phyloP scores from a whole-genome alignment of 129 eudicot genomes.

The Pseudognaphalium luteoalbum region DNA sequence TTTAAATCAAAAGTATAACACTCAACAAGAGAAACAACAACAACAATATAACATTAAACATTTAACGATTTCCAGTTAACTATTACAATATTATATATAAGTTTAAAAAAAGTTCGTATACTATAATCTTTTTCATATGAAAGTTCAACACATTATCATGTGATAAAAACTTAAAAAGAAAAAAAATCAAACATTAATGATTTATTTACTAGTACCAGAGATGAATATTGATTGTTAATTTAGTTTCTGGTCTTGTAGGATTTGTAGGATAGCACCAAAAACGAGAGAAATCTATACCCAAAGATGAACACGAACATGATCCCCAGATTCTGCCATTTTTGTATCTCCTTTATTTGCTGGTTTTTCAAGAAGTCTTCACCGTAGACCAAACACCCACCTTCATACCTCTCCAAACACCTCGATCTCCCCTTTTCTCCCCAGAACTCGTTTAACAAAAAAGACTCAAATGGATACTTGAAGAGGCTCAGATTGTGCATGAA shows the following conservation, averaged over 20 bases:
- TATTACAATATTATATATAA: too few relatives aligned
- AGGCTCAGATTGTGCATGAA: slow-evolving; percentile 71
- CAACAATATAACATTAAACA: too few relatives aligned
- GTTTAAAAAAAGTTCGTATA: too few relatives aligned
- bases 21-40: too few relatives aligned
- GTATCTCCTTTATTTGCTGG: slow-evolving; percentile 53
- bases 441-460: slow-evolving; percentile 63
- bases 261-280: slow-evolving; percentile 45
- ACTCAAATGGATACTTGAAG: slow-evolving; percentile 74
- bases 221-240: slow-evolving; percentile 1
- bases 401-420: slow-evolving; percentile 52
- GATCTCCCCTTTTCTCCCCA: slow-evolving; percentile 48
- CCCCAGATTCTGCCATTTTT: slow-evolving; percentile 60
- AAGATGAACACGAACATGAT: slow-evolving; percentile 59
- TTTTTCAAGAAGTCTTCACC: slow-evolving; percentile 52
- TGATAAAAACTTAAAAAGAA: too few relatives aligned
- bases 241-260: slow-evolving; percentile 43
- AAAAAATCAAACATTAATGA: too few relatives aligned
- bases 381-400: slow-evolving; percentile 51
- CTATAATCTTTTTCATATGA: too few relatives aligned
- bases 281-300: slow-evolving; percentile 57
- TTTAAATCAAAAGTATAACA: too few relatives aligned
- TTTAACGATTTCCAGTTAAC: too few relatives aligned
- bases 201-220: too few relatives aligned
- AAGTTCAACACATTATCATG: too few relatives aligned